Base-by-base conservation (phyloP, 192 early-diverging fungal genomes). In the Oehlia diaphana region DNA sequence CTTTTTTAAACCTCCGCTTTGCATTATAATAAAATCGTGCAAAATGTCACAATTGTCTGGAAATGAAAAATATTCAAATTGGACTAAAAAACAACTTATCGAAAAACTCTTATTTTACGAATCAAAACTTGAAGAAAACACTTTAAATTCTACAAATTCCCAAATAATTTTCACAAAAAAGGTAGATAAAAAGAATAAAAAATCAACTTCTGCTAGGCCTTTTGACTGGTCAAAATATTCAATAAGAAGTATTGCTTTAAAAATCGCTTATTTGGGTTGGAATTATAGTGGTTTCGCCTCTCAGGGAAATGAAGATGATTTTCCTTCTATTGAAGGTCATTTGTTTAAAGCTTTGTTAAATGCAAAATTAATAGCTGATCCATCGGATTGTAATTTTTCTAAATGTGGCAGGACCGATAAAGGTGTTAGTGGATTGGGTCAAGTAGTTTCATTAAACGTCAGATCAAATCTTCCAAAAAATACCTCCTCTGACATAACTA, bases 221-320 rank as follows among this genome's bases (percentile, higher is more conserved):
- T 96, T 98, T 79, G 93, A 97, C 79, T 95, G 96, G 88, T 79
- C 85, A 33, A 88, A 89, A 73, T 93, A 96, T 75, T 83, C 93
- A 37, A 86, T 92, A 72, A 91, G 95, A 44, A 90, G 89, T 63
- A 90, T 98, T 21, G 96, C 96, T 7, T 88, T 98, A 75, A 92
- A 93, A 81, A 87, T 98, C 61, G 93, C 95, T 28, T 98, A 98
- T 83, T 88, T 97, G 81, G 97, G 97, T 4, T 95, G 93, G 93
- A 86, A 91, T 35, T 98, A 97, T 87, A 86, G 91, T 80, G 96
- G 96, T 47, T 91, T 97, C 76, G 95, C 94, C 3, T 85, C 91
- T 0, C 95, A 96, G 77, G 91, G 81, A 12, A 72, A 89, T 23
- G 86, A 90, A 47, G 79, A 82, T 9, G 53, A 82, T 44, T 83